Base-by-base conservation (phyloP, 768 basidiomycete genomes). In the Podaxis sp. region DNA sequence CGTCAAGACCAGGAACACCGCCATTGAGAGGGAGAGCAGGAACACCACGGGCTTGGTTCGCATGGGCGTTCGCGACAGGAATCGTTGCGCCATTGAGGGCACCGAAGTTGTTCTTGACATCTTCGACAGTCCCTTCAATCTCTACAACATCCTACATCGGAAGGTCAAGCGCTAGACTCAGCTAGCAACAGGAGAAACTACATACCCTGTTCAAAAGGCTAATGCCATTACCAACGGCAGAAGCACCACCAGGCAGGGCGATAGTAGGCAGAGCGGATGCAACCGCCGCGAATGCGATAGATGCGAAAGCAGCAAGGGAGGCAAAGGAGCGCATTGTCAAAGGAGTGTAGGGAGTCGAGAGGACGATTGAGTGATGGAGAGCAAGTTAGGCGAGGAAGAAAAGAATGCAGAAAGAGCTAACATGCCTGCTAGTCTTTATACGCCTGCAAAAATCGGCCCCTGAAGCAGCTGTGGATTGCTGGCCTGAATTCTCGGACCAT, bases 271-370 rank as follows among this genome's bases (percentile, higher is more conserved):
- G 66, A 58, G 30, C 65, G 38, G 38, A 64, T 22, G 44, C 54
- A 22, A 54, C 51, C 6, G 63, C 30, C 9, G 40, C 59, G 24
- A 52, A 52, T 24, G 53, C 67, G 30, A 67, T 63, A 5, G 66
- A 65, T 7, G 64, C 53, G 46, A 71, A 57, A 46, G 67, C 66
- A 5, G 67, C 68, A 24, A 72, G 57, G 46, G 42, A 36, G 3
- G 51, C 28, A 42, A 63, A 52, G 36, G 57, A 58, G 33, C 46
- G 56, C 61, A 56, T 63, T 51, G 39, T 38, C 12, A 40, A 63
- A 51, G n/a, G 54, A 42, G 9, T 49, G 55, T 57, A 61, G 58
- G 9, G 63, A 64, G 59, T 66, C 69, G 56, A 68, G 51, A 65
- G 13, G 67, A 61, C 26, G 58, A 58, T 26, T 52, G 24, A 55